Evolutionary conservation across 2,329 filamentous ascomycete genomes (phyloP).

Genomic region (Fusarium metavorans): DNA sequence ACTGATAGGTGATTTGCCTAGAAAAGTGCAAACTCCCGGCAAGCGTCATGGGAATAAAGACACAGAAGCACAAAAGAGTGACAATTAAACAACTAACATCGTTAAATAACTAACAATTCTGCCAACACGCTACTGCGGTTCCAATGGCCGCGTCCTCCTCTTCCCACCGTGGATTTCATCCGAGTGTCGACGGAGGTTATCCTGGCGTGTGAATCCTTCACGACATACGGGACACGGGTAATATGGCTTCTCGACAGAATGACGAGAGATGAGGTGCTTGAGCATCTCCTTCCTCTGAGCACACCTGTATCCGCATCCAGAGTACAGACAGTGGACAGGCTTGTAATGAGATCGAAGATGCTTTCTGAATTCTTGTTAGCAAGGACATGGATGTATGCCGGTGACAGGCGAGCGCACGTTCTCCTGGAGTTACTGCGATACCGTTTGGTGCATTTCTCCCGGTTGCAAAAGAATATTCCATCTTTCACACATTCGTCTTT

Average conservation of each 20-base stretch:
- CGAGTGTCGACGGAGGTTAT: constrained; percentile 24
- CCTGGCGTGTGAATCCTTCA: constrained; percentile 9
- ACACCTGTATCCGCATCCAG: constrained; percentile 9
- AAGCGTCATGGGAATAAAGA: no score
- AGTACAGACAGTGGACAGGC: constrained; percentile 32
- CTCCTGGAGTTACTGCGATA: constrained; percentile 18
- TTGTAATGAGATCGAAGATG: constrained; percentile 35
- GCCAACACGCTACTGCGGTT: neutral
- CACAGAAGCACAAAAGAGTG: neutral
- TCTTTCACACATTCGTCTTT: constrained; percentile 24
- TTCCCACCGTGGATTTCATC: constrained; percentile 16
- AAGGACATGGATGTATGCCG: neutral
- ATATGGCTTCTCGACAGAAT: no score
- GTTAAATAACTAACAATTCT: neutral
- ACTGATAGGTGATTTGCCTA: no score
- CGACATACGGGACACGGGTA: no score
- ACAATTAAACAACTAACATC: neutral
- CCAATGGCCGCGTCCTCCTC: neutral
- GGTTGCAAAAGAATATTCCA: constrained; percentile 30
- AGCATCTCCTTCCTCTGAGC: constrained; percentile 31
- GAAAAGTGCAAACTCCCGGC: no score
- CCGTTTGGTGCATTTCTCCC: constrained; percentile 4
- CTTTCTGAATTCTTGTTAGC: constrained; percentile 25
- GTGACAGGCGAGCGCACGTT: constrained; percentile 15
- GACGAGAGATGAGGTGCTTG: constrained; percentile 7